Evolutionary conservation across 2,329 filamentous ascomycete species (phyloP).

Genomic region (Trichophyton mentagrophytes): DNA sequence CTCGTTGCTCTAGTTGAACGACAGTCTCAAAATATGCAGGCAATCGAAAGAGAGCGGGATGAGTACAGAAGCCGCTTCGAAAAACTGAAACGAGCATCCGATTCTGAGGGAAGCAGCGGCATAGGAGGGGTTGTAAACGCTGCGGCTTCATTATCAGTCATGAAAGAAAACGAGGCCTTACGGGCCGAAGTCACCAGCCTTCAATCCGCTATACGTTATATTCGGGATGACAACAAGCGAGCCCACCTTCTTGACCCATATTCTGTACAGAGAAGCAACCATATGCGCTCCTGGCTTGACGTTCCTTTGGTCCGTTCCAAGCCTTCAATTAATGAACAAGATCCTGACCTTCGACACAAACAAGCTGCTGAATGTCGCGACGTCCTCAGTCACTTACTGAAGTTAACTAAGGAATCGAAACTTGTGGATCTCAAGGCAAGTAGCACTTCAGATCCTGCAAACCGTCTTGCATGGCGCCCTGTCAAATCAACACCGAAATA

Average conservation of each 20-base stretch:
- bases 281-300: slow-evolving; percentile 34
- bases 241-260: slow-evolving; percentile 30
- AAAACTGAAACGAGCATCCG: slow-evolving; percentile 30
- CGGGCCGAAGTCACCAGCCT: slow-evolving; percentile 32
- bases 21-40: slow-evolving; percentile 27
- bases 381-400: slow-evolving; percentile 31
- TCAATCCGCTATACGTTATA: slow-evolving; percentile 35
- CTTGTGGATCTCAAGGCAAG: slow-evolving; percentile 30
- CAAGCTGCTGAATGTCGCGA: slow-evolving; percentile 30
- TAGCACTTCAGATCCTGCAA: slow-evolving; percentile 16
- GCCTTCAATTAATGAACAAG: slow-evolving; percentile 22
- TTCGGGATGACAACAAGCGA: slow-evolving; percentile 34
- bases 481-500: slow-evolving; percentile 32
- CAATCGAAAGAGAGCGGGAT: slow-evolving; percentile 28
- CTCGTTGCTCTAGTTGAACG: slow-evolving; percentile 23
- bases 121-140: slow-evolving; percentile 27
- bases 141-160: slow-evolving; percentile 29
- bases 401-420: slow-evolving; percentile 30
- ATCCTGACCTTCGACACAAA: slow-evolving; percentile 17
- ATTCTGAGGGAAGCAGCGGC: slow-evolving; percentile 26
- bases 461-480: slow-evolving; percentile 29
- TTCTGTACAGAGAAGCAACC: slow-evolving; percentile 29
- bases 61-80: slow-evolving; percentile 32
- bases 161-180: slow-evolving; percentile 33
- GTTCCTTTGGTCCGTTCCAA: slow-evolving; percentile 25